Evolutionary conservation across 1,284 basidiomycete species (phyloP), one percentile per base, ranked within the genome.

Genomic region (Rhodotorula sp.): DNA sequence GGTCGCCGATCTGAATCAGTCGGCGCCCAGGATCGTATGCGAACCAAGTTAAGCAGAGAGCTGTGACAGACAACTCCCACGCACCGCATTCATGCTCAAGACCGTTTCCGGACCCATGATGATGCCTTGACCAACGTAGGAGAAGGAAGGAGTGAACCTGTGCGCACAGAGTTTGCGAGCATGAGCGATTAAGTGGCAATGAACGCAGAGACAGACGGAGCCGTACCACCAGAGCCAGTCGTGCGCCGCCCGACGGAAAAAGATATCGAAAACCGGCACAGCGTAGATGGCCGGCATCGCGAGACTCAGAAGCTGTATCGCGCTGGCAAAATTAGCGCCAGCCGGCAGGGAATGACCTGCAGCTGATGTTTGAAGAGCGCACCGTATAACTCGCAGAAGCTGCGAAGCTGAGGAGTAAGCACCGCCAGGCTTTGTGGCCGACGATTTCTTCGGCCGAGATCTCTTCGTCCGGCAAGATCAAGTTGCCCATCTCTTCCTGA

Each of bases 91-190:
- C 95, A 98, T 97, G 78, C 91, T 91, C 42, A 95, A 79, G 0
- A 93, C 95, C 0, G 93, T 96, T 0, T 93, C 91, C 75, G 95
- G 90, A 6, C 95, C 95, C 95, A 98, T 98, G 79, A 98, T 98
- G 74, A 98, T 94, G 7, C 94, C 91, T 85, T 95, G 92, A 0
- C 93, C 93, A 51, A 95, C 87, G 78, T 94, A 95, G 4, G 90
- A 92, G 59, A 96, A 83, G 79, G 91, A 94, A 0, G 93, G 93
- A 0, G 93, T 92, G 79, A 97, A 95, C 66, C 79, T 80, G 26
- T 12, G 37, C 37, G 37, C 10, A 42, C 10, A 12, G 1, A 29
- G 18, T 7, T 10, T 12, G 15, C 22, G 26, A 29, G 54, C 1
- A 57, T 42, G 44, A 37, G 44, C 44, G 22, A 30, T 12, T 2